These are phyloP conservation scores for Trifolium fragiferum DNA, from an alignment of 306 rosid genomes.

Conservation along the genomic window DNA sequence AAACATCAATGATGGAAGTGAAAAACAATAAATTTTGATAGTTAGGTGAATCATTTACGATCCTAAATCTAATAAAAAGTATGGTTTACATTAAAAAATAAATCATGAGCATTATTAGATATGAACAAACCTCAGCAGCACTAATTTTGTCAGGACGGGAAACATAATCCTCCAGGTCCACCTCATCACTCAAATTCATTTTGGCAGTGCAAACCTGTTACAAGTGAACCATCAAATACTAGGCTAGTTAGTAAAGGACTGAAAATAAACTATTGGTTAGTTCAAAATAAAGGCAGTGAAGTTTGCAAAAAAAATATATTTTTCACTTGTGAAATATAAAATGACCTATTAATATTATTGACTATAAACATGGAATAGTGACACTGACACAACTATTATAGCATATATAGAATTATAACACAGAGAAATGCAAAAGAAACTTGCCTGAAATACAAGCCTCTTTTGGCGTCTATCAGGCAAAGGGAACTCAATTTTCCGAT, in stretches of 20 bases:
- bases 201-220: constrained; percentile 97
- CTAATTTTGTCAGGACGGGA: constrained; percentile 99
- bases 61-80: neutral
- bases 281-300: constrained; percentile 6
- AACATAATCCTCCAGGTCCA: constrained; percentile 96
- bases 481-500: constrained; percentile 96
- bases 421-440: constrained; percentile 22
- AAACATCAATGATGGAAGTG: constrained; percentile 10
- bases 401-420: constrained; percentile 1
- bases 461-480: constrained; percentile 97
- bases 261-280: neutral
- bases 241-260: constrained; percentile 20
- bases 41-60: neutral
- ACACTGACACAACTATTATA: neutral
- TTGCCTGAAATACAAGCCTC: constrained; percentile 98
- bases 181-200: constrained; percentile 97
- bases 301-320: constrained; percentile 32
- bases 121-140: constrained; percentile 94
- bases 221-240: constrained; percentile 2
- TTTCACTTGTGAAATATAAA: neutral
- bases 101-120: constrained; percentile 16
- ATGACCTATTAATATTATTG: neutral
- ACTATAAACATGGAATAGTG: neutral
- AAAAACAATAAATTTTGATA: neutral
- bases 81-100: neutral